These are phyloP conservation scores for Dichotomocladium elegans DNA, from an alignment of 371 early-diverging fungal genomes.

Conservation along the genomic window DNA sequence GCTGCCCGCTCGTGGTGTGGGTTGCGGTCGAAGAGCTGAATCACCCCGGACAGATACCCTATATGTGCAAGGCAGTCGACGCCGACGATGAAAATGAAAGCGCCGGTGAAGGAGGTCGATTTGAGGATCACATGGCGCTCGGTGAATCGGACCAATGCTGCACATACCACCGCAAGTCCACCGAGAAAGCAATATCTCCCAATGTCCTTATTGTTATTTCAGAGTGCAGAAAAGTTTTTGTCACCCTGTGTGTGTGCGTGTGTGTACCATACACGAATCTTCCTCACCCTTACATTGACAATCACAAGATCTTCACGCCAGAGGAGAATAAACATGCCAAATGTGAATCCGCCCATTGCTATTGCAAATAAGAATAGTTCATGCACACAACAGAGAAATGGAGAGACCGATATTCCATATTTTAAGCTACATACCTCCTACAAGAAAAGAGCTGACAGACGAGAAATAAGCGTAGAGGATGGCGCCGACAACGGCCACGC, in stretches of 20 bases:
- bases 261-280: no score
- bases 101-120: slow-evolving; percentile 16
- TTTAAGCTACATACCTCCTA: slow-evolving; percentile 8
- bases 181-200: slow-evolving; percentile 16
- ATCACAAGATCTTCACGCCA: slow-evolving; percentile 31
- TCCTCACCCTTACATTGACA: slow-evolving; percentile 1
- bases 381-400: no score
- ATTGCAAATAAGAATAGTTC: no score
- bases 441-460: slow-evolving; percentile 16
- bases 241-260: no score
- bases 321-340: slow-evolving; percentile 28
- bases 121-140: slow-evolving; percentile 17
- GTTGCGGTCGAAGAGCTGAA: slow-evolving; percentile 10
- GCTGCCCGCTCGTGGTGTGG: slow-evolving; percentile 6
- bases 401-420: no score
- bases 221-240: no score
- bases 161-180: slow-evolving; percentile 9
- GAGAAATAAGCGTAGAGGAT: slow-evolving; percentile 15
- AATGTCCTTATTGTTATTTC: slow-evolving; percentile 8
- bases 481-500: slow-evolving; percentile 18
- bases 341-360: slow-evolving; percentile 19
- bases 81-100: slow-evolving; percentile 15
- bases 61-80: slow-evolving; percentile 16
- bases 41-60: slow-evolving; percentile 16
- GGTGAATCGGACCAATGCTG: slow-evolving; percentile 8